Evolutionary conservation across 176 grass and related monocot species (phyloP).

Genomic region (Raddia guianensis): DNA sequence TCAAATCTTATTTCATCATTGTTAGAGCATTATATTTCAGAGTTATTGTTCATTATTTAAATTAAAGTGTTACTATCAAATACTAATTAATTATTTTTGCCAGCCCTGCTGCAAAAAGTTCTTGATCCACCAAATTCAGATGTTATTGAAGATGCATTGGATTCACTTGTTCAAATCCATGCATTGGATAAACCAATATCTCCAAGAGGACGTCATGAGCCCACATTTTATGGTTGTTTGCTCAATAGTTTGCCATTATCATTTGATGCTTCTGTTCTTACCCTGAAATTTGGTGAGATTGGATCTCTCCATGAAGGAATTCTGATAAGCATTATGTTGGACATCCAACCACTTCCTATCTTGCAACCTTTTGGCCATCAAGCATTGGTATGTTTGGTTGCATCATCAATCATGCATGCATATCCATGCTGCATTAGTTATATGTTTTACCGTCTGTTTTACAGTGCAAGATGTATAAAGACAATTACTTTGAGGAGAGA

Average conservation of each 20-base stretch:
- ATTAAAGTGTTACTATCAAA: conserved; percentile 33
- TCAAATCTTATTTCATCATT: conserved; percentile 4
- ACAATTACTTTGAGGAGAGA: conserved; percentile 66
- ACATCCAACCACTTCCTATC: conserved; percentile 84
- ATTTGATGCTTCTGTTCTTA: conserved; percentile 75
- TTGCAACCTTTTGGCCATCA: conserved; percentile 80
- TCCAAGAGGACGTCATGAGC: conserved; percentile 62
- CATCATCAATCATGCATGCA: conserved; percentile 11
- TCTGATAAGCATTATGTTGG: conserved; percentile 78
- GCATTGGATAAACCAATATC: conserved; percentile 63
- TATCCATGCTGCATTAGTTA: conserved; percentile 27
- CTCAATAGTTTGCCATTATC: conserved; percentile 86
- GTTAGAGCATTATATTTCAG: neutral
- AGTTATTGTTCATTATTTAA: conserved; percentile 8
- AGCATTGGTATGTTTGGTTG: conserved; percentile 62
- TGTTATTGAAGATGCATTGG: conserved; percentile 67
- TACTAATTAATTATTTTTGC: conserved; percentile 37
- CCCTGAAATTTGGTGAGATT: conserved; percentile 78
- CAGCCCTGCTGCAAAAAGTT: conserved; percentile 75
- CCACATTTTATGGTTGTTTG: conserved; percentile 83
- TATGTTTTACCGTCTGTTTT: conserved; percentile 40
- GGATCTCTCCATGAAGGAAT: conserved; percentile 74
- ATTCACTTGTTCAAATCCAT: conserved; percentile 66
- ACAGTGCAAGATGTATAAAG: conserved; percentile 62
- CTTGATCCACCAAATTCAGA: conserved; percentile 66